A percentile compares a stretch with the other conserved stretches of the same genome.
Conservation (phyloP, 2,329 filamentous ascomycete genomes). For the Cladophialophora carrionii region DNA sequence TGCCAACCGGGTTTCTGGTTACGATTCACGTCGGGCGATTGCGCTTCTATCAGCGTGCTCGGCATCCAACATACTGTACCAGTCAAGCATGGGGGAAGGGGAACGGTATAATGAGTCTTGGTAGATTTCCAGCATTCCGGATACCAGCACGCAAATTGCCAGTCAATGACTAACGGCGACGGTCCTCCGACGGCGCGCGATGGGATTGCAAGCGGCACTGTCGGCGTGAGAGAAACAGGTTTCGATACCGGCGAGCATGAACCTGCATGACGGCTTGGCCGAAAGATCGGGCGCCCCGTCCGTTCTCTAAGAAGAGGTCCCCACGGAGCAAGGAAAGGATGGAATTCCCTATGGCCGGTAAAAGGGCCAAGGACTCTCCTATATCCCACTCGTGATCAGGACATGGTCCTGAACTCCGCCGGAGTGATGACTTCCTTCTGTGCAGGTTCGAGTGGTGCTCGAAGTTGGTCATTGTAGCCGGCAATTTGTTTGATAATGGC, state of each 20-base stretch:
- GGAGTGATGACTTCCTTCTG: conserved; percentile 21
- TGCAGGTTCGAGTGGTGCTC: conserved; percentile 25
- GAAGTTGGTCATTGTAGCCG: conserved; percentile 4
- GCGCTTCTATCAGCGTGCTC: no score
- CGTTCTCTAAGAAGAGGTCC: conserved; percentile 8
- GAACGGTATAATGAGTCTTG: conserved; percentile 22
- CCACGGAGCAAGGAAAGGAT: conserved; percentile 25
- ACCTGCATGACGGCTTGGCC: conserved; percentile 3
- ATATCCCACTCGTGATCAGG: conserved; percentile 15
- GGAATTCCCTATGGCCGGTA: conserved; percentile 11
- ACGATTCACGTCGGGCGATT: no score
- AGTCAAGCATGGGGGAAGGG: conserved; percentile 1
- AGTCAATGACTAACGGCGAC: conserved; percentile 38
- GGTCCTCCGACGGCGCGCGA: conserved; percentile 34
- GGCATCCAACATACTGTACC: no score
- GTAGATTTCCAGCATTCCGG: conserved; percentile 39
- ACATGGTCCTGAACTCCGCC: conserved; percentile 20
- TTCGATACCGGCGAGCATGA: neutral
- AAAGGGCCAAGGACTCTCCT: conserved; percentile 16
- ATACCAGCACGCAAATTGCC: conserved; percentile 39
- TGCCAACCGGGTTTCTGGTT: no score
- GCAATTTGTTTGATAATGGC: no score
- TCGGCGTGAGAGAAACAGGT: conserved; percentile 34
- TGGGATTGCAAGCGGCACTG: conserved; percentile 37
- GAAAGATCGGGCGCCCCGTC: conserved; percentile 4